Base-by-base conservation (phyloP, 1,284 basidiomycete species). In the Porodaedalea pini region DNA sequence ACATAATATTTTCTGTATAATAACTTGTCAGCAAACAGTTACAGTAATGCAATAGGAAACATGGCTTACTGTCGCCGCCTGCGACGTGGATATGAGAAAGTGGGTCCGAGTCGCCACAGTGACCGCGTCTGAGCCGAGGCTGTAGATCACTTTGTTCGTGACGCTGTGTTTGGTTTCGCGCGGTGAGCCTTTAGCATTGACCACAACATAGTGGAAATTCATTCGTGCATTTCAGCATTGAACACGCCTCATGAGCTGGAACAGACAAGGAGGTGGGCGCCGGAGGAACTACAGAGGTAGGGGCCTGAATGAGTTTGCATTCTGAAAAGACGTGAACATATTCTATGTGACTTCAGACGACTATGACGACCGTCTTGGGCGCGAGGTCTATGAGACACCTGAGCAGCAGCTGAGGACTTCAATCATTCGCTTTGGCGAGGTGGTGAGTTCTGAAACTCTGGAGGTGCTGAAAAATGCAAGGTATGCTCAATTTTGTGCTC, bases 371-470 rank as follows among this genome's bases (percentile, higher is more conserved):
- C 80, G 85, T 71, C 76, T 81, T 37, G 79, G 85, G 19, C 79
- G 80, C 61, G 83, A 86, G 56, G 64, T 73, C 36, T 72, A 74
- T 63, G 91, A 92, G 64, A 82, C 85, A 13, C 87, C 88, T 17
- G 87, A 89, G 61, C 80, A 88, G 57, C 85, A 82, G 65, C 73
- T 91, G 58, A 86, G 80, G 70, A 80, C 76, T 62, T 77, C 81
- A 60, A 85, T 93, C 61, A 75, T 91, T 65, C 86, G 84, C 66
- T 76, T 90, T 57, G 90, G 90, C 49, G 90, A 94, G 75, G 90
- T 92, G 71, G 91, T 92, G 68, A 75, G 89, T 76, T n/a, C 36
- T 31, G 40, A 23, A 1, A 19, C 27, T 19, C 13, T 11, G n/a
- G 25, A 41, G 25, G 11, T 31, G 45, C n/a, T 23, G 8, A 21